A percentile compares a stretch with the other conserved stretches of the same genome.
Conservation (phyloP, 805 yeast genomes). For the Starmerella vaccinii region DNA sequence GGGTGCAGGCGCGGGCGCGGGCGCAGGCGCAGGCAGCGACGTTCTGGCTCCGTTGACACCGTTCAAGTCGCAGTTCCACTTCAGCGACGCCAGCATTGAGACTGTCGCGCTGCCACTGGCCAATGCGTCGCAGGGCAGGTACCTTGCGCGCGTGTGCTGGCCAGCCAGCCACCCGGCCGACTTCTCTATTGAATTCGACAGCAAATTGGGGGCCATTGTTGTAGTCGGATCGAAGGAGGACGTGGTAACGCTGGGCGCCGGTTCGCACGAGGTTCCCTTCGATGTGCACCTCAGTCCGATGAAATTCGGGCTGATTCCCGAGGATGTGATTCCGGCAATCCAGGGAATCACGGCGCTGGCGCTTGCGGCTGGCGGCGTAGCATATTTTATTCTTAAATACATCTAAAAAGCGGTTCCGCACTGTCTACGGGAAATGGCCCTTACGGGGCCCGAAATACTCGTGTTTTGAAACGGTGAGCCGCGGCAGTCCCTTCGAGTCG, state of each 20-base stretch:
- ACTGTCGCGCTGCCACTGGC: neutral
- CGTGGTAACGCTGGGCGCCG: constrained; percentile 3
- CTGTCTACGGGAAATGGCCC: constrained; percentile 16
- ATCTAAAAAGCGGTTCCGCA: neutral
- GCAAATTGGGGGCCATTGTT: neutral
- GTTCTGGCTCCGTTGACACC: neutral
- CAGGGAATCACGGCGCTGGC: neutral
- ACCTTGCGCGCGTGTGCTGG: constrained; percentile 31
- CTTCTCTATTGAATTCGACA: constrained; percentile 21
- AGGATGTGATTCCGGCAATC: constrained; percentile 15
- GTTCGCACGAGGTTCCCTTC: constrained; percentile 7
- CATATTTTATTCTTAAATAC: neutral
- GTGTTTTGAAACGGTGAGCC: constrained; percentile 19
- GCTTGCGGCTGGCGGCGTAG: neutral
- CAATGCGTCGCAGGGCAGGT: constrained; percentile 19
- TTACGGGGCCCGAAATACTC: constrained; percentile 20
- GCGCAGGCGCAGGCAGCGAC: neutral
- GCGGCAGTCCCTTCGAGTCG: constrained; percentile 18
- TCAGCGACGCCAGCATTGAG: neutral
- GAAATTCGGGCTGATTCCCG: constrained; percentile 11
- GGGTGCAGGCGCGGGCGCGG: no score
- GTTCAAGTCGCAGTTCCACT: neutral
- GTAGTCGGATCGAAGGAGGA: constrained; percentile 14
- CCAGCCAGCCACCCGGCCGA: constrained; percentile 30
- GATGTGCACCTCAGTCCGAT: constrained; percentile 15